Conservation (phyloP, 2,329 filamentous ascomycete species). For the Microdochium bolleyi region DNA sequence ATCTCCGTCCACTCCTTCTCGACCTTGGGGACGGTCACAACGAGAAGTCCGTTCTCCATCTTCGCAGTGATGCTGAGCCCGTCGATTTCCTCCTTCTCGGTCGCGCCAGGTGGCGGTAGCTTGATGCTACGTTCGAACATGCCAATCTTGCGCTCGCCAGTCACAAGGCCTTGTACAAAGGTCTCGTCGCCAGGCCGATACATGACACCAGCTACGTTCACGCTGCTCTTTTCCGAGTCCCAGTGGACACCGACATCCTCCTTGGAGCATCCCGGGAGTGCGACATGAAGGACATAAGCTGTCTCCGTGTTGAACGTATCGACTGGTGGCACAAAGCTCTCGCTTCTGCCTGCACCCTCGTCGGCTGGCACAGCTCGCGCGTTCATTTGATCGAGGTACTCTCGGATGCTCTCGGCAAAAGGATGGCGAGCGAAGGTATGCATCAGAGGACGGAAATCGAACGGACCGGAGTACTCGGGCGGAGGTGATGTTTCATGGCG, state of each 20-base stretch:
- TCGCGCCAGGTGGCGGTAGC: constrained; percentile 38
- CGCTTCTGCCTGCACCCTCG: constrained; percentile 9
- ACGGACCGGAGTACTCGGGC: constrained; percentile 12
- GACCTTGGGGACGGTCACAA: constrained; percentile 69
- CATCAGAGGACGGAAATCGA: constrained; percentile 31
- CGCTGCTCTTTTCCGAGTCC: constrained; percentile 57
- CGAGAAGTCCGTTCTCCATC: constrained; percentile 70
- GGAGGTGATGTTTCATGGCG: constrained; percentile 10
- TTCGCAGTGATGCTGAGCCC: constrained; percentile 62
- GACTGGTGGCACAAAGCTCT: constrained; percentile 54
- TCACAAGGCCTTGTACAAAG: constrained; percentile 54
- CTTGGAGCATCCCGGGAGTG: constrained; percentile 72
- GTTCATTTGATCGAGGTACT: constrained; percentile 23
- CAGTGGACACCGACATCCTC: constrained; percentile 71
- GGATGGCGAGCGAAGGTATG: constrained; percentile 31
- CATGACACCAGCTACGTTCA: constrained; percentile 65
- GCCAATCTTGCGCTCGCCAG: constrained; percentile 63
- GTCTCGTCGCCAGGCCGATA: constrained; percentile 65
- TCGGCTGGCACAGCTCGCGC: constrained; percentile 7
- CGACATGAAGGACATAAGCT: constrained; percentile 64
- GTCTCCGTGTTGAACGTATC: constrained; percentile 66
- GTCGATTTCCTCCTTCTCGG: constrained; percentile 53
- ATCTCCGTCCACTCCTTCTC: constrained; percentile 60
- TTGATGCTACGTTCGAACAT: constrained; percentile 65
- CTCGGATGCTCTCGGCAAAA: constrained; percentile 30